Percentiles rank a stretch among this genome's conserved stretches.
Evolutionary conservation across 768 basidiomycete species (phyloP).

Genomic region (Suillus fuscotomentosus): DNA sequence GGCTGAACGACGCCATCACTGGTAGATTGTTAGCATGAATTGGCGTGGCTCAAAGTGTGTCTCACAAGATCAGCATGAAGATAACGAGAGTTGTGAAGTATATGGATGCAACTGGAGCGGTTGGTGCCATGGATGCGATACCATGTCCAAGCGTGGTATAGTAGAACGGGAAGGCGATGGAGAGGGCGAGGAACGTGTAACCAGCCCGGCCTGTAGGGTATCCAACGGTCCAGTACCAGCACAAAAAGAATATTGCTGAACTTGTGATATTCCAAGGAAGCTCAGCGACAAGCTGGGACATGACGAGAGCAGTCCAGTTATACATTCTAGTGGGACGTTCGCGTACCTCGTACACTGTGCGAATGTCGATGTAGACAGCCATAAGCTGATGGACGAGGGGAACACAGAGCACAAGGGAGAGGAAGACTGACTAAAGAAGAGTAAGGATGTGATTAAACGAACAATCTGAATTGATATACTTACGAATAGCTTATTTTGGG

Average conservation of each 20-base stretch:
- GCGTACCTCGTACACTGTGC: constrained; percentile 63
- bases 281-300: constrained; percentile 54
- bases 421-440: constrained; percentile 46
- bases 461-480: constrained; percentile 18
- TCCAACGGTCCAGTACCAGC: constrained; percentile 73
- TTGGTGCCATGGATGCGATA: constrained; percentile 59
- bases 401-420: constrained; percentile 49
- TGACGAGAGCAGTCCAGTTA: constrained; percentile 58
- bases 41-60: neutral
- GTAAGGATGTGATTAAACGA: neutral
- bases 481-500: constrained; percentile 67
- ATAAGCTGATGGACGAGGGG: constrained; percentile 64
- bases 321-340: constrained; percentile 67
- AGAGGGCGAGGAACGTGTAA: constrained; percentile 54
- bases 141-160: constrained; percentile 62
- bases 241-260: constrained; percentile 57
- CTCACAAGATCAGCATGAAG: constrained; percentile 56
- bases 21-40: neutral
- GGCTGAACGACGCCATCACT: constrained; percentile 67
- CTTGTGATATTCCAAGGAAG: constrained; percentile 62
- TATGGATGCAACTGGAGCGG: constrained; percentile 56
- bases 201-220: constrained; percentile 51
- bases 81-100: constrained; percentile 58
- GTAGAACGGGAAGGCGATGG: constrained; percentile 55
- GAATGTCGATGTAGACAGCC: constrained; percentile 55